phyloP scores from a whole-genome alignment of 176 grass and related monocot genomes.

The Eleusine indica region DNA sequence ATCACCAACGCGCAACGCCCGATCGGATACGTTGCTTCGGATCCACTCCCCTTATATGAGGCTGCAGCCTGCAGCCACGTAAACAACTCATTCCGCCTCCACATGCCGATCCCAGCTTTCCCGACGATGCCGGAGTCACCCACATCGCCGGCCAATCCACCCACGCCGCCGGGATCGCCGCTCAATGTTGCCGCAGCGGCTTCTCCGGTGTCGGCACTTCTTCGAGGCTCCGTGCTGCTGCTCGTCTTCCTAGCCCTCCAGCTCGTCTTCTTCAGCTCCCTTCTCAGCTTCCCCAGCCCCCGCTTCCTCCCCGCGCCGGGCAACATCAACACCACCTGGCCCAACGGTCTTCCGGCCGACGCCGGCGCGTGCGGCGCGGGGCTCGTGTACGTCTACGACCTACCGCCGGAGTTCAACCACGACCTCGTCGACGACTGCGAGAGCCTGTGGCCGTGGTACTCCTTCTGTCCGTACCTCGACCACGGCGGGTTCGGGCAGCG shows the following conservation, averaged over 20 bases:
- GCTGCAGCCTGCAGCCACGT: slow-evolving; percentile 4
- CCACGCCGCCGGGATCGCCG: slow-evolving; percentile 46
- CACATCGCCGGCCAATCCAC: not conserved
- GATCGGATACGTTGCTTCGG: slow-evolving; percentile 22
- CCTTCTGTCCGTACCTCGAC: slow-evolving; percentile 61
- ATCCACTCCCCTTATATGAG: not conserved
- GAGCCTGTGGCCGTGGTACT: slow-evolving; percentile 66
- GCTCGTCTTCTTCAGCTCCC: slow-evolving; percentile 55
- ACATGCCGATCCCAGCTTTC: not conserved
- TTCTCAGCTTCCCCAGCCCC: slow-evolving; percentile 32
- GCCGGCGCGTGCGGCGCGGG: slow-evolving; percentile 46
- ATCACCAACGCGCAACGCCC: not conserved
- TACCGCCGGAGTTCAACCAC: slow-evolving; percentile 72
- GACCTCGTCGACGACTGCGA: slow-evolving; percentile 68
- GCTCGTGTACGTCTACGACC: slow-evolving; percentile 74
- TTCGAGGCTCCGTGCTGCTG: slow-evolving; percentile 42
- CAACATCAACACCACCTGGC: slow-evolving; percentile 20
- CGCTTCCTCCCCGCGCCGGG: slow-evolving; percentile 48
- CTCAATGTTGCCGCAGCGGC: slow-evolving; percentile 7
- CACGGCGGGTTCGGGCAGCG: slow-evolving; percentile 59
- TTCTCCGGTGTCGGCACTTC: slow-evolving; percentile 10
- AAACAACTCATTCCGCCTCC: not conserved
- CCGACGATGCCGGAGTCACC: slow-evolving; percentile 54
- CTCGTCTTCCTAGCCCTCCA: slow-evolving; percentile 56
- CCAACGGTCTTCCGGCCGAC: slow-evolving; percentile 27